Conservation (phyloP, 192 early-diverging fungal genomes). For the Coemansia sp. region DNA sequence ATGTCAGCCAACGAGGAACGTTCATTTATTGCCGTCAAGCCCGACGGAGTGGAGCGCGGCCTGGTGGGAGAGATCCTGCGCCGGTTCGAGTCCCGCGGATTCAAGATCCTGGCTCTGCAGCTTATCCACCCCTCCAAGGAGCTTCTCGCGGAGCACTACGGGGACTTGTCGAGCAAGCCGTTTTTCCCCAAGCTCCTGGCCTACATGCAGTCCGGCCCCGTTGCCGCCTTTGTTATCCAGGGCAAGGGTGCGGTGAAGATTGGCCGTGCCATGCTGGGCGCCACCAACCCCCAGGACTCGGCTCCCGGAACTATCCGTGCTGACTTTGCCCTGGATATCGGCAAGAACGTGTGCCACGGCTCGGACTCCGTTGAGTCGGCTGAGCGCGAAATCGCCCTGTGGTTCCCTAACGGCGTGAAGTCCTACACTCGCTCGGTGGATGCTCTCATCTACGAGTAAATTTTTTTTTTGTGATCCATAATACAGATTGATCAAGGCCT, state of each 20-base stretch:
- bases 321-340: conserved; percentile 84
- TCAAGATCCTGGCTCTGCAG: conserved; percentile 85
- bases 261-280: conserved; percentile 83
- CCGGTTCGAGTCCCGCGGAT: conserved; percentile 89
- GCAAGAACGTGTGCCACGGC: conserved; percentile 90
- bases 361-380: conserved; percentile 85
- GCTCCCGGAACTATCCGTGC: conserved; percentile 94
- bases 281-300: conserved; percentile 89
- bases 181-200: conserved; percentile 86
- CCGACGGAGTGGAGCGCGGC: conserved; percentile 69
- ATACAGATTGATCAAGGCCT: not conserved
- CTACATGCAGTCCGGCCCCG: conserved; percentile 91
- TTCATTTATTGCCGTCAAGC: conserved; percentile 54
- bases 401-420: conserved; percentile 73
- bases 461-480: not conserved
- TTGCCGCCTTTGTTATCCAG: conserved; percentile 91
- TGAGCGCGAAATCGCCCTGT: conserved; percentile 82
- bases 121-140: conserved; percentile 66
- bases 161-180: conserved; percentile 75
- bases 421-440: conserved; percentile 63
- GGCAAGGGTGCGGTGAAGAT: conserved; percentile 89
- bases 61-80: conserved; percentile 91
- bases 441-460: conserved; percentile 74
- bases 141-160: conserved; percentile 78
- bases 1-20: conserved; percentile 54